phyloP scores from a whole-genome alignment of 169 alveolate genomes.

The Eimeria necatrix region DNA sequence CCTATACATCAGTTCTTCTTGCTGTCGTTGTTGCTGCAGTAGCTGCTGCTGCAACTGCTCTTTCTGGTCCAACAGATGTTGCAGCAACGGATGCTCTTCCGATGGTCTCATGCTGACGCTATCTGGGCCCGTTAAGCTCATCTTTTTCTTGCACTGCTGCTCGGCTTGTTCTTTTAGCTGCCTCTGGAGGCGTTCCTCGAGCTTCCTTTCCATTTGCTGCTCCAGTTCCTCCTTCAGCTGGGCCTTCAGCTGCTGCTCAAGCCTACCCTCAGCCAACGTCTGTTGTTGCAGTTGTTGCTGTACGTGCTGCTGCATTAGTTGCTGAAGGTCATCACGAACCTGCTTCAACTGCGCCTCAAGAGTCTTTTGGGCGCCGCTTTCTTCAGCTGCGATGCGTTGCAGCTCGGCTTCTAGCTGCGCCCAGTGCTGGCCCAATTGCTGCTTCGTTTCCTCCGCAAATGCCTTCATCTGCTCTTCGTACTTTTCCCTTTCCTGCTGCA shows the following conservation, averaged over 20 bases:
- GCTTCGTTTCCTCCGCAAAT: not conserved
- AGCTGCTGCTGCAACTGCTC: conserved; percentile 60
- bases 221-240: conserved; percentile 47
- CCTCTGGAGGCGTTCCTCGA: conserved; percentile 4
- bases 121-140: not conserved
- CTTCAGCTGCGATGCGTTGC: conserved; percentile 34
- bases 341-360: conserved; percentile 23
- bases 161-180: not conserved
- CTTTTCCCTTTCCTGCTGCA: conserved; percentile 39
- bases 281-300: conserved; percentile 40
- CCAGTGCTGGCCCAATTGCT: conserved; percentile 49
- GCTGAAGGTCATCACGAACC: conserved; percentile 40
- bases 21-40: conserved; percentile 43
- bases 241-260: conserved; percentile 47
- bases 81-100: not conserved
- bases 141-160: not conserved
- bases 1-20: not conserved
- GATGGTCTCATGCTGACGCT: not conserved
- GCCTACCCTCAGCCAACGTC: not conserved
- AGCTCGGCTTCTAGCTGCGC: conserved; percentile 36
- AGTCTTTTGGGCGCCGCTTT: not conserved
- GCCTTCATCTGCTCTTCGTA: conserved; percentile 32
- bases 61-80: conserved; percentile 26
- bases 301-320: conserved; percentile 21
- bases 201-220: conserved; percentile 35